These are phyloP conservation scores for Trypanosoma congolense DNA, from an alignment of 208 protist genomes.

Conservation along the genomic window DNA sequence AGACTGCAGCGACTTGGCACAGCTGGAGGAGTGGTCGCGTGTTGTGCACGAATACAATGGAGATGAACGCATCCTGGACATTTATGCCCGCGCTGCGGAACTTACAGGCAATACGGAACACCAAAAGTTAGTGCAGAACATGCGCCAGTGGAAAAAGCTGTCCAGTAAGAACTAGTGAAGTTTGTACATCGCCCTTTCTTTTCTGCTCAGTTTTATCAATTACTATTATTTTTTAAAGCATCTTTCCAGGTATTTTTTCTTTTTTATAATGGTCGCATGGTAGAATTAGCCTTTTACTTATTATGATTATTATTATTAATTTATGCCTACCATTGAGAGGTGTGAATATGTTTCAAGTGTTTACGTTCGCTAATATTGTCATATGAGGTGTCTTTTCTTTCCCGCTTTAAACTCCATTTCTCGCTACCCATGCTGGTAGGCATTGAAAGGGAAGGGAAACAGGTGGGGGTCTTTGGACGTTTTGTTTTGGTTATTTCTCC, in stretches of 20 bases:
- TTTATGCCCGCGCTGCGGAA: constrained; percentile 78
- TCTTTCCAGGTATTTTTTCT: not conserved
- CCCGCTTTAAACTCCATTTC: no score
- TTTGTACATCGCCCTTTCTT: not conserved
- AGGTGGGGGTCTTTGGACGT: constrained; percentile 9
- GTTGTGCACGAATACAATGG: constrained; percentile 87
- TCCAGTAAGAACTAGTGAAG: constrained; percentile 48
- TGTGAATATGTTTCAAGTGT: no score
- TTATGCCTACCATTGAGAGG: not conserved
- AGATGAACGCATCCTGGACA: constrained; percentile 78
- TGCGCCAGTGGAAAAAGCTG: constrained; percentile 69
- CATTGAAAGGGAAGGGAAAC: constrained; percentile 16
- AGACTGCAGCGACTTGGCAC: constrained; percentile 50
- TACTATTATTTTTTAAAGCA: not conserved
- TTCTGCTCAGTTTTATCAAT: constrained; percentile 1
- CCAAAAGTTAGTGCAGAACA: constrained; percentile 62
- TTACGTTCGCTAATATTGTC: no score
- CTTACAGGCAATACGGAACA: constrained; percentile 76
- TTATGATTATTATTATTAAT: constrained; percentile 17
- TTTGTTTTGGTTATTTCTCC: constrained; percentile 5
- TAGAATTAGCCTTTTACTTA: constrained; percentile 18
- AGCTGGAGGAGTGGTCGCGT: constrained; percentile 77
- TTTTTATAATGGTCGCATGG: no score
- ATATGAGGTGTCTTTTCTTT: no score
- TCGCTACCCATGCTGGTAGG: no score